These are phyloP conservation scores for Harrya chromipes DNA, from an alignment of 768 basidiomycete species.

Conservation along the genomic window DNA sequence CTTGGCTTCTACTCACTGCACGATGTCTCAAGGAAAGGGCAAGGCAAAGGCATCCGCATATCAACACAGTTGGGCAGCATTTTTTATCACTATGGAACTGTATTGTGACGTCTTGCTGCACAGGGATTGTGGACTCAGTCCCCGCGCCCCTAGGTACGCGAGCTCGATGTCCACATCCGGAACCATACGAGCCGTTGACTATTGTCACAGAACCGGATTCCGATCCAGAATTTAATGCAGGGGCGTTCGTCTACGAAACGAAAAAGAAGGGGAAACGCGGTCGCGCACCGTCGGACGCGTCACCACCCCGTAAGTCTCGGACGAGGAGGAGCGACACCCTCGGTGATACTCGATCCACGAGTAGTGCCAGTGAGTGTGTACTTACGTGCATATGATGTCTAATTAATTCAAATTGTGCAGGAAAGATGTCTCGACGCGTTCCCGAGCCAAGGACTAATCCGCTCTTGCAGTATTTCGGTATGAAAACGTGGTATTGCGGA, in stretches of 20 bases:
- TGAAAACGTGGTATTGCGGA: background rate
- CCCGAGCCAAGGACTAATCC: constrained; percentile 35
- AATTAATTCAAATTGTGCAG: background rate
- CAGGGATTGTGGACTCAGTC: constrained; percentile 29
- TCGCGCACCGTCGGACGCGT: constrained; percentile 14
- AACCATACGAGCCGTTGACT: background rate
- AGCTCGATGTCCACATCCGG: background rate
- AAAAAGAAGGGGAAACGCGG: constrained; percentile 21
- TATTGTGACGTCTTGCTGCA: background rate
- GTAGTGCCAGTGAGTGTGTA: constrained; percentile 10
- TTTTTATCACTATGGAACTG: background rate
- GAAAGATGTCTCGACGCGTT: background rate
- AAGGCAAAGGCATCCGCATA: constrained; percentile 19
- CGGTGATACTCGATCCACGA: constrained; percentile 3
- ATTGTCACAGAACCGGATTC: constrained; percentile 28
- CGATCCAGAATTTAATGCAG: constrained; percentile 33
- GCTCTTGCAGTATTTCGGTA: constrained; percentile 50
- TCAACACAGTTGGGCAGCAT: constrained; percentile 15
- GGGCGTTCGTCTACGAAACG: constrained; percentile 28
- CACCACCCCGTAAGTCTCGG: constrained; percentile 16
- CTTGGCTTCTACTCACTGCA: background rate
- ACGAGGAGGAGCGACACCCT: constrained; percentile 12
- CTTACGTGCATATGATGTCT: background rate
- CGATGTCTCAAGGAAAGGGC: constrained; percentile 19
- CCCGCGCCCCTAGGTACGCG: constrained; percentile 35